Evolutionary conservation across 2,329 filamentous ascomycete species (phyloP).

Genomic region (Alternaria dauci): DNA sequence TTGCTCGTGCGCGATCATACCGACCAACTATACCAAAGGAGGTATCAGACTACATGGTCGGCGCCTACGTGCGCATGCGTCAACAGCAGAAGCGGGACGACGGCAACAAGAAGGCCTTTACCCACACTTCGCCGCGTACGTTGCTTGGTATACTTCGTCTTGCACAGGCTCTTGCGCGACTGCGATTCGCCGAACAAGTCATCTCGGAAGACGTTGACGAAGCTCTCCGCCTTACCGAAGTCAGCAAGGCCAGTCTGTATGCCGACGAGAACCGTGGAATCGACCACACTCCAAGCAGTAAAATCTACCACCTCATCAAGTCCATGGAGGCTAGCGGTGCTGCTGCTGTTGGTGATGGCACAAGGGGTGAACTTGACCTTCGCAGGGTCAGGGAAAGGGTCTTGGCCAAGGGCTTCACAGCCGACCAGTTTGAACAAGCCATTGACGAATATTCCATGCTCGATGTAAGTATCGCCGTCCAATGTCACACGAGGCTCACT

Average conservation of each 20-base stretch:
- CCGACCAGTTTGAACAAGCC: conserved; percentile 86
- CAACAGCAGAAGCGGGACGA: conserved; percentile 92
- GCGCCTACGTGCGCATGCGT: conserved; percentile 93
- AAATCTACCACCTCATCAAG: conserved; percentile 95
- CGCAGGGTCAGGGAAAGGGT: conserved; percentile 89
- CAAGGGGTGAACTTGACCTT: conserved; percentile 79
- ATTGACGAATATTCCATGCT: conserved; percentile 88
- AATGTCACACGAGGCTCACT: not conserved
- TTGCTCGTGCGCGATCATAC: conserved; percentile 89
- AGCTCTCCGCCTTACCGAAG: conserved; percentile 87
- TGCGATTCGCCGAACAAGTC: conserved; percentile 86
- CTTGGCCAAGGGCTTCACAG: conserved; percentile 94
- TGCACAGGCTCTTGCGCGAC: conserved; percentile 88
- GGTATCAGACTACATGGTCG: conserved; percentile 95
- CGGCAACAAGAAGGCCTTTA: conserved; percentile 88
- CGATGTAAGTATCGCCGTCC: conserved; percentile 71
- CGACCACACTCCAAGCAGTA: conserved; percentile 81
- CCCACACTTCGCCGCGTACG: conserved; percentile 92
- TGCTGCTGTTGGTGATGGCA: conserved; percentile 77
- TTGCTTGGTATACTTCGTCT: conserved; percentile 91
- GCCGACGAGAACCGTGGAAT: conserved; percentile 67
- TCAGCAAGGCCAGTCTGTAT: conserved; percentile 90
- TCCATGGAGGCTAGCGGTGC: conserved; percentile 86
- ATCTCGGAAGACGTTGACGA: conserved; percentile 95
- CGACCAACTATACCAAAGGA: conserved; percentile 83